These are phyloP conservation scores for Umbellularia californica DNA, from an alignment of 164 flowering plant species.

Conservation along the genomic window DNA sequence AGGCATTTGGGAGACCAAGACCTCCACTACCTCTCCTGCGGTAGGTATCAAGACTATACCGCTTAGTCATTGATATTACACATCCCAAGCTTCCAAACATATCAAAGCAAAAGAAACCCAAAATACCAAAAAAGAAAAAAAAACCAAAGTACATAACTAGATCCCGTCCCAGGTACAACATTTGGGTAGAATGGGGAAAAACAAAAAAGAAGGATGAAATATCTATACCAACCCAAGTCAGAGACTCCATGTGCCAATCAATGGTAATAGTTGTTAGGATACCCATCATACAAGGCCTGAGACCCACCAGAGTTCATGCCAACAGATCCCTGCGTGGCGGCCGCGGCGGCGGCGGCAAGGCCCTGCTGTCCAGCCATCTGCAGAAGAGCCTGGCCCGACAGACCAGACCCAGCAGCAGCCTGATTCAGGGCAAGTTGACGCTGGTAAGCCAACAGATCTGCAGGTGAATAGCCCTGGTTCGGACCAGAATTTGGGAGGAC, in stretches of 20 bases:
- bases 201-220: too few species aligned
- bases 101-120: too few species aligned
- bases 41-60: too few species aligned
- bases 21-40: too few species aligned
- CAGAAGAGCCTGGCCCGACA: constrained; percentile 54
- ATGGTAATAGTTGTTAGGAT: constrained; percentile 54
- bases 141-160: too few species aligned
- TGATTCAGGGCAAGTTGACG: constrained; percentile 86
- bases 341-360: constrained; percentile 43
- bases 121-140: too few species aligned
- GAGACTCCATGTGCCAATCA: constrained; percentile 5
- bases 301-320: constrained; percentile 51
- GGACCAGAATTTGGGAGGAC: constrained; percentile 28
- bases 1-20: too few species aligned
- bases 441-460: constrained; percentile 75
- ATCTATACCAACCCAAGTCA: background rate
- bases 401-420: constrained; percentile 49
- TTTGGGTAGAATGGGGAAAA: too few species aligned
- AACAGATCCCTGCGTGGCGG: constrained; percentile 62
- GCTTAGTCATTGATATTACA: too few species aligned
- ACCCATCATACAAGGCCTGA: constrained; percentile 58
- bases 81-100: too few species aligned
- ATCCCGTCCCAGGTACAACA: too few species aligned
- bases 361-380: constrained; percentile 70
- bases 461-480: constrained; percentile 42